Conservation (phyloP, 768 basidiomycete species). For the Cyathus striatus region DNA sequence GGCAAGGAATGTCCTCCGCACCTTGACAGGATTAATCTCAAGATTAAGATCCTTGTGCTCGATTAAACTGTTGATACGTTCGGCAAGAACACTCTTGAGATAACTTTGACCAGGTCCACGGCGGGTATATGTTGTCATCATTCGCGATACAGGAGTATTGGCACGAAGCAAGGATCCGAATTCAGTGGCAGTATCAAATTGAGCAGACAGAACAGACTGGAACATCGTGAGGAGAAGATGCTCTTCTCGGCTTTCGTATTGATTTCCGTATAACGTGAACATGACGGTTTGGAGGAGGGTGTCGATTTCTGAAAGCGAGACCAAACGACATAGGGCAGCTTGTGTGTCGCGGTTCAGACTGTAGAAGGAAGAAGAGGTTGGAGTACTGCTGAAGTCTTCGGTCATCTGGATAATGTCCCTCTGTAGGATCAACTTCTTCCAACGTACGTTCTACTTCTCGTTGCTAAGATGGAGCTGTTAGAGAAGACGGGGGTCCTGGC, state of each 20-base stretch:
- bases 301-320: conserved; percentile 95
- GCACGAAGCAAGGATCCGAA: conserved; percentile 98
- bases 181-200: conserved; percentile 98
- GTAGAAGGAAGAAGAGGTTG: conserved; percentile 97
- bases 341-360: conserved; percentile 97
- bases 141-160: conserved; percentile 97
- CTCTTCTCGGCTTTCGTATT: conserved; percentile 97
- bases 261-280: conserved; percentile 99
- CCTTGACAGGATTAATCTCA: conserved; percentile 99
- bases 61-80: conserved; percentile 96
- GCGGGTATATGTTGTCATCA: conserved; percentile 99
- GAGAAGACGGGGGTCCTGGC: no score
- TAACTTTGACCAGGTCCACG: conserved; percentile 98
- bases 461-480: conserved; percentile 62
- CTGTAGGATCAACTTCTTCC: conserved; percentile 91
- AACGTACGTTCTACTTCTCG: conserved; percentile 92
- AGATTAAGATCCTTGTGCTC: conserved; percentile 99
- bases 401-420: conserved; percentile 92
- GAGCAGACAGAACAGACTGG: conserved; percentile 95
- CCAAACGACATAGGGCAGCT: conserved; percentile 92
- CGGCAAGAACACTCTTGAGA: conserved; percentile 94
- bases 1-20: conserved; percentile 20
- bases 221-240: conserved; percentile 99
- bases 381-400: conserved; percentile 93
- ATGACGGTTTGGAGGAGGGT: conserved; percentile 99